Base-by-base conservation (phyloP, 2,329 filamentous ascomycete genomes). In the Massarina eburnea region DNA sequence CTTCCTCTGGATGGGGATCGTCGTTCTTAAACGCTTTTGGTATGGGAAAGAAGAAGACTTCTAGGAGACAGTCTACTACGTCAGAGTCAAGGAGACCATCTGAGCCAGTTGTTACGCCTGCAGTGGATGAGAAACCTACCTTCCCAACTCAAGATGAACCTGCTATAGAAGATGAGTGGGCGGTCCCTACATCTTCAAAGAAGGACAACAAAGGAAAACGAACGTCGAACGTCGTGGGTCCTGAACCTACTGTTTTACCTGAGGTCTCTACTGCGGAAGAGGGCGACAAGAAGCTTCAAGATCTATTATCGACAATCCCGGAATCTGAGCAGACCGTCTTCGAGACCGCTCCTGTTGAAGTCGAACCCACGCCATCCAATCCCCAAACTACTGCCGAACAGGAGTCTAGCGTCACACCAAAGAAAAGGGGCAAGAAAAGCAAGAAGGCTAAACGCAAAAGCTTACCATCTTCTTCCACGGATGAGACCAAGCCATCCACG, bases 21-120 rank as follows among this genome's bases (percentile, higher is more conserved):
- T 52, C 57, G 22, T 44, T 69, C 17, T 58, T 55, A 52, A 62
- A 65, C 34, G 61, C 62, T 1, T 54, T 68, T 39, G 62, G 66
- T 2, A 67, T 62, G 64, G 64, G 66, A 9, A 60, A 58, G 52
- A 66, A 62, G 53, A 61, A 56, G 43, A 30, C n/a, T n/a, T n/a
- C n/a, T n/a, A 30, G 12, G 27, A 14, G 12, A 30, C 12, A 14
- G 48, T 8, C 51, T 54, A 3, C 54, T 6, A 48, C 46, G 8
- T 47, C 56, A 6, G 52, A 49, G 8, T 34, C 41, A 12, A 40
- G 41, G 32, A n/a, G n/a, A n/a, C n/a, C n/a, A n/a, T n/a, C n/a
- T n/a, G 19, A 47, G 21, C 41, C 45, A 12, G 38, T 26, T 18
- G 21, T 21, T 4, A 26, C 33, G 1, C 27, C 39, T 34, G 26